Conservation (phyloP, 2,329 filamentous ascomycete genomes). For the Trichothecium roseum region DNA sequence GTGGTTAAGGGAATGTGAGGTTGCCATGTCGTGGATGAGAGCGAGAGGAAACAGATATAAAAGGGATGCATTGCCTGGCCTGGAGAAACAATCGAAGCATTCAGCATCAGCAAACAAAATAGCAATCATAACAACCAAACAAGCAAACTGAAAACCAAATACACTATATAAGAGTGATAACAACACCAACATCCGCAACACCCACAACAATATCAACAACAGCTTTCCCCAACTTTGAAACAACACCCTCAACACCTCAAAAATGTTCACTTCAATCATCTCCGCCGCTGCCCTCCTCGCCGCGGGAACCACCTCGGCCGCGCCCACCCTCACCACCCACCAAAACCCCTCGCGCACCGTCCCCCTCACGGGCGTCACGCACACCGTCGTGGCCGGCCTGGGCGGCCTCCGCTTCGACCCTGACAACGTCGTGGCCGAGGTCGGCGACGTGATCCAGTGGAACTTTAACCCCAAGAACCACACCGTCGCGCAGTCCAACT, state of each 20-base stretch:
- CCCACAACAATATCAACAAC: too few species aligned
- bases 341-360: slow-evolving; percentile 20
- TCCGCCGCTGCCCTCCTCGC: slow-evolving; percentile 36
- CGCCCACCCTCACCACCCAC: slow-evolving; percentile 18
- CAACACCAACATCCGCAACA: too few species aligned
- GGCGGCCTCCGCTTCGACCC: slow-evolving; percentile 39
- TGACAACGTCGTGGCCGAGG: slow-evolving; percentile 33
- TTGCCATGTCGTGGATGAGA: too few species aligned
- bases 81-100: too few species aligned
- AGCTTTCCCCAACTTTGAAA: too few species aligned
- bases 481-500: slow-evolving; percentile 33
- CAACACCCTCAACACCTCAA: not conserved
- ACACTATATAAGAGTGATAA: too few species aligned
- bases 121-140: too few species aligned
- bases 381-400: slow-evolving; percentile 34
- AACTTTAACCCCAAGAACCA: slow-evolving; percentile 43
- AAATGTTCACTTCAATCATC: slow-evolving; percentile 8
- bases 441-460: slow-evolving; percentile 43
- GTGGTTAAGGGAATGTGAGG: too few species aligned
- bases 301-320: slow-evolving; percentile 18
- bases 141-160: too few species aligned
- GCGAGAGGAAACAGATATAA: too few species aligned
- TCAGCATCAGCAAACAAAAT: too few species aligned
- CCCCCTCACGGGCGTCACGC: slow-evolving; percentile 27
- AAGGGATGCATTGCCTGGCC: too few species aligned